phyloP scores from a whole-genome alignment of 2,329 filamentous ascomycete species.

The Penicillium fuscoglaucum region DNA sequence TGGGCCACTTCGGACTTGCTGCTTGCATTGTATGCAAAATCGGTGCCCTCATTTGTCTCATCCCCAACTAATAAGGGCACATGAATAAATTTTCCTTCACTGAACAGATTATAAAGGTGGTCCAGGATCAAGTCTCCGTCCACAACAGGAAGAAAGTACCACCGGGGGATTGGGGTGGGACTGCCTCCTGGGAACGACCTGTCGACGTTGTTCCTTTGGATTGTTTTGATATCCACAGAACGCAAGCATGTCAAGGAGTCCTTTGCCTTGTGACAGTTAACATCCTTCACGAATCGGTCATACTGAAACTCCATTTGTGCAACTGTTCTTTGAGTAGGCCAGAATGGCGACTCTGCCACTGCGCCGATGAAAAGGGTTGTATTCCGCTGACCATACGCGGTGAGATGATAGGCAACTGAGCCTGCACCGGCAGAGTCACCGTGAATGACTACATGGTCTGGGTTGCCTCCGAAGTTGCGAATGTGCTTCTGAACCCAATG shows the following conservation, averaged over 20 bases:
- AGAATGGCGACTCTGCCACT: conserved; percentile 52
- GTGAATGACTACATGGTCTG: conserved; percentile 60
- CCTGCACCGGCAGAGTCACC: conserved; percentile 63
- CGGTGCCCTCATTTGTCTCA: conserved; percentile 47
- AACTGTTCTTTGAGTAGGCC: conserved; percentile 49
- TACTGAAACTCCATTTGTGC: conserved; percentile 51
- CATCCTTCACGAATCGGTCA: conserved; percentile 46
- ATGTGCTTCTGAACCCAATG: conserved; percentile 65
- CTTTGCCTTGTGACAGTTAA: conserved; percentile 41
- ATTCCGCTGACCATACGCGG: conserved; percentile 53
- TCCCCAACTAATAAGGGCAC: conserved; percentile 56
- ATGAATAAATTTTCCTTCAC: conserved; percentile 52
- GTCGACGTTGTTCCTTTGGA: conserved; percentile 45
- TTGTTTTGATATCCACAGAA: conserved; percentile 38
- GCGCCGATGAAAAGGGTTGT: conserved; percentile 51
- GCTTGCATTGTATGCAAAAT: conserved; percentile 50
- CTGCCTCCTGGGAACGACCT: conserved; percentile 45
- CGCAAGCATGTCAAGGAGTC: conserved; percentile 50
- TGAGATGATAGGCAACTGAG: conserved; percentile 56
- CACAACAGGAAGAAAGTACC: conserved; percentile 57
- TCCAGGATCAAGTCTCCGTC: conserved; percentile 56
- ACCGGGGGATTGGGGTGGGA: conserved; percentile 42
- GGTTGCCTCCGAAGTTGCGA: conserved; percentile 57
- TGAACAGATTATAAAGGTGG: conserved; percentile 52
- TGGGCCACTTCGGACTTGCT: conserved; percentile 50